phyloP scores from a whole-genome alignment of 2,329 filamentous ascomycete species.

The Epichloe coenophiala region DNA sequence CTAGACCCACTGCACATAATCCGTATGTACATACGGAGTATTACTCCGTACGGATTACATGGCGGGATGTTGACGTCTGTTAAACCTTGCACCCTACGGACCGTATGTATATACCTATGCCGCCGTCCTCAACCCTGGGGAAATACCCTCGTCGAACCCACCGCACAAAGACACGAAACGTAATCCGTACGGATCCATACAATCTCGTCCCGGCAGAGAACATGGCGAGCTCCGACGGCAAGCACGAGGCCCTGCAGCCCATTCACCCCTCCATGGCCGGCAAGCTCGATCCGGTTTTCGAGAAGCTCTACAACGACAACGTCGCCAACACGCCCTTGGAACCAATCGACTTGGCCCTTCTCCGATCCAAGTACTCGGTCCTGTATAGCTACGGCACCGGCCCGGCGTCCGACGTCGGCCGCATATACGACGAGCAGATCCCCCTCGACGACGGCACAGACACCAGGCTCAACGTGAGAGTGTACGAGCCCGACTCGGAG shows the following conservation, averaged over 20 bases:
- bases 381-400: conserved; percentile 32
- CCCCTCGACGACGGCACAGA: conserved; percentile 17
- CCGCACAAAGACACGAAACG: no score
- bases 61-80: background rate
- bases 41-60: no score
- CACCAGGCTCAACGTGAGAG: conserved; percentile 19
- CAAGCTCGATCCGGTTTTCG: conserved; percentile 31
- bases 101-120: no score
- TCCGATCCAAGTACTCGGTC: conserved; percentile 28
- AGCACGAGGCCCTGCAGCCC: conserved; percentile 32
- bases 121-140: no score
- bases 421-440: conserved; percentile 24
- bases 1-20: no score
- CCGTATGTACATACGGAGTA: no score
- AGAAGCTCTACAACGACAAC: conserved; percentile 33
- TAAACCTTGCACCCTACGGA: no score
- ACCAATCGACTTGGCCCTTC: conserved; percentile 24
- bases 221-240: conserved; percentile 1
- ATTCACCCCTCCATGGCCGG: conserved; percentile 32
- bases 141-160: no score
- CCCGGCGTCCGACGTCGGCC: conserved; percentile 25
- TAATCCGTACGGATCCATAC: no score
- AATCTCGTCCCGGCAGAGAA: background rate
- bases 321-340: conserved; percentile 25
- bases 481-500: conserved; percentile 28